phyloP scores from a whole-genome alignment of 179 eudicot species.

The Beta lomatogona region DNA sequence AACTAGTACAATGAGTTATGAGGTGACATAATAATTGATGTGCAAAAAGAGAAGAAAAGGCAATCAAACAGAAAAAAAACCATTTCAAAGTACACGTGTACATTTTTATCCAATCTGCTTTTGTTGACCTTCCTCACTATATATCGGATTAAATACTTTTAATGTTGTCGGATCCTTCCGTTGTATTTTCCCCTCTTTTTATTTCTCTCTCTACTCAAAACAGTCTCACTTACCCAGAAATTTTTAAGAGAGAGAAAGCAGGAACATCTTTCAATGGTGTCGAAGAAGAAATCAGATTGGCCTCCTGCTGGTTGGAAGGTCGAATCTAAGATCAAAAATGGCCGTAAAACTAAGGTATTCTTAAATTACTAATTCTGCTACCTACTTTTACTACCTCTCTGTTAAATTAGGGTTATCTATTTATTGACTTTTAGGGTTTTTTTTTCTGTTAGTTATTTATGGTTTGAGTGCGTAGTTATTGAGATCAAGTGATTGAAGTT shows the following conservation, averaged over 20 bases:
- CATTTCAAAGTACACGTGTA: constrained; percentile 13
- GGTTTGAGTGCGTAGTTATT: background rate
- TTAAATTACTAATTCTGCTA: background rate
- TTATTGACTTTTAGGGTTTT: background rate
- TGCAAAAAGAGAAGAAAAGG: background rate
- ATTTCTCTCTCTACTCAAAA: background rate
- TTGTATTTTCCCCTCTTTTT: background rate
- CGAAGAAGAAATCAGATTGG: constrained; percentile 30
- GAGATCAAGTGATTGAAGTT: background rate
- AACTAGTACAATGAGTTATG: no score
- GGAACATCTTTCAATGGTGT: constrained; percentile 31
- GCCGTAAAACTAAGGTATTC: constrained; percentile 43
- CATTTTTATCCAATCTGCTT: background rate
- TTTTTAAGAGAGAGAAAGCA: background rate
- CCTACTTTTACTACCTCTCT: background rate
- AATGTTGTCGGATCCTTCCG: no score
- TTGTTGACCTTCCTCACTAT: background rate
- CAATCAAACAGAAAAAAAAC: background rate
- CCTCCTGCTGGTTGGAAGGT: constrained; percentile 54
- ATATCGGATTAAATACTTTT: no score
- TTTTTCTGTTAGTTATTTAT: background rate
- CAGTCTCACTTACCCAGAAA: background rate
- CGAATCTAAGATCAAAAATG: constrained; percentile 30
- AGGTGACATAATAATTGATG: no score
- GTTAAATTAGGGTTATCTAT: constrained; percentile 16